A percentile compares a stretch with the other conserved stretches of the same genome.
phyloP scores from a whole-genome alignment of 768 basidiomycete species.

The Exsudoporus frostii region DNA sequence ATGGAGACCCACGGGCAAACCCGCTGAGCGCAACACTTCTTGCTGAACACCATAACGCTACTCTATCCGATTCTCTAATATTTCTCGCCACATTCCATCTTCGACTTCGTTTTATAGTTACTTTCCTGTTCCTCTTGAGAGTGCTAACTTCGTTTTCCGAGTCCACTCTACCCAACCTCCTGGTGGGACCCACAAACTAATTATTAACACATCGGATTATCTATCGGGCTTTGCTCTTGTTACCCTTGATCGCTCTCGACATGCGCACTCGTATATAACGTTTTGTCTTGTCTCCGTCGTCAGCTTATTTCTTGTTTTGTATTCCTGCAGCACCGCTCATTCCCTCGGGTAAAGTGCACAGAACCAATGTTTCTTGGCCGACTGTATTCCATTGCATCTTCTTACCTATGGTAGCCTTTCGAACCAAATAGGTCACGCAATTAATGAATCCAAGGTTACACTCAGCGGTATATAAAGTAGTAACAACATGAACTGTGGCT shows the following conservation, averaged over 20 bases:
- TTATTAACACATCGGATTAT: constrained; percentile 29
- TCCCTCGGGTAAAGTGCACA: constrained; percentile 4
- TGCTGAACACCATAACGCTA: constrained; percentile 16
- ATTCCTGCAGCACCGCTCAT: constrained; percentile 6
- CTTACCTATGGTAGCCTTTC: background rate
- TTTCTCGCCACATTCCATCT: constrained; percentile 11
- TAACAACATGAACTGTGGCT: background rate
- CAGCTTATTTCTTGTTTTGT: constrained; percentile 33
- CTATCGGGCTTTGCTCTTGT: constrained; percentile 33
- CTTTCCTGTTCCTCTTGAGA: constrained; percentile 10
- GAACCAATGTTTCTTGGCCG: constrained; percentile 12
- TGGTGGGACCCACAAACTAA: constrained; percentile 28
- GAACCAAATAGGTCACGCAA: background rate
- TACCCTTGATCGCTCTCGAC: constrained; percentile 38
- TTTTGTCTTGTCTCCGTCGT: constrained; percentile 33
- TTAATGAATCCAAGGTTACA: background rate
- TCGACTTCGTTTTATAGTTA: constrained; percentile 24
- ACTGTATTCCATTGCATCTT: constrained; percentile 8
- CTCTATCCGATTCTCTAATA: constrained; percentile 4
- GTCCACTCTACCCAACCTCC: constrained; percentile 14
- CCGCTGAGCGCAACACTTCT: constrained; percentile 17
- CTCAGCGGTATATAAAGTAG: constrained; percentile 13
- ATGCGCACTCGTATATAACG: constrained; percentile 34
- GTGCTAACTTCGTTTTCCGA: constrained; percentile 17
- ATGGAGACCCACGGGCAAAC: constrained; percentile 31